These are phyloP conservation scores for Fusarium phyllophilum DNA, from an alignment of 2,329 filamentous ascomycete species.

Conservation along the genomic window DNA sequence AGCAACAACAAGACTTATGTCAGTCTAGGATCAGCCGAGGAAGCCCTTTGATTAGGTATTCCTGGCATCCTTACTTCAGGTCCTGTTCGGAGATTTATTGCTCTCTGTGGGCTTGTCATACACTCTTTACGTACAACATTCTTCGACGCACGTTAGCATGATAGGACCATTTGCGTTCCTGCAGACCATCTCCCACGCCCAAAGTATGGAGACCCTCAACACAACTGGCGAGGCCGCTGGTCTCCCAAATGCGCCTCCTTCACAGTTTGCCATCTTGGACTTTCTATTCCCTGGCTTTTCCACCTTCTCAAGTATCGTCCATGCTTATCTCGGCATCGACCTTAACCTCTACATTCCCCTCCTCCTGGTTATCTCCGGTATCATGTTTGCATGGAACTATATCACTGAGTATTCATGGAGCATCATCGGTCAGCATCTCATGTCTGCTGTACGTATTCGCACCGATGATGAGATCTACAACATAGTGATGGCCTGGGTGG, in stretches of 20 bases:
- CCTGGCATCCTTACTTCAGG: not conserved
- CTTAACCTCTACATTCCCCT: constrained; percentile 70
- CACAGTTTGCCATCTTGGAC: constrained; percentile 65
- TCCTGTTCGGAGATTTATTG: not conserved
- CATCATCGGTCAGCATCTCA: constrained; percentile 64
- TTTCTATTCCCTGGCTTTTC: constrained; percentile 74
- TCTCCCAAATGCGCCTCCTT: constrained; percentile 23
- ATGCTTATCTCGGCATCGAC: constrained; percentile 69
- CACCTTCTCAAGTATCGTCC: constrained; percentile 62
- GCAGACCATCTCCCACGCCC: constrained; percentile 6
- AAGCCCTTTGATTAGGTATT: not conserved
- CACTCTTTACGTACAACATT: not conserved
- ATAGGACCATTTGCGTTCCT: constrained; percentile 9
- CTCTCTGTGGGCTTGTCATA: not conserved
- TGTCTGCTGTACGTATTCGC: constrained; percentile 73
- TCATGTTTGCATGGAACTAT: constrained; percentile 65
- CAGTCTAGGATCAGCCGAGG: not conserved
- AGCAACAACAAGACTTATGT: not conserved
- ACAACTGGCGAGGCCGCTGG: constrained; percentile 21
- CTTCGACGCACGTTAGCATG: constrained; percentile 8
- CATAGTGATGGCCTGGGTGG: constrained; percentile 76
- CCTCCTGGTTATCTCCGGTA: constrained; percentile 60
- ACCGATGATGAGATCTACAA: constrained; percentile 79
- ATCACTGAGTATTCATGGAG: constrained; percentile 59
- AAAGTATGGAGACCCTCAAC: constrained; percentile 42